A percentile compares a stretch with the other conserved stretches of the same genome.
phyloP scores from a whole-genome alignment of 108 stramenopile genomes.

The Chaetoceros muelleri region DNA sequence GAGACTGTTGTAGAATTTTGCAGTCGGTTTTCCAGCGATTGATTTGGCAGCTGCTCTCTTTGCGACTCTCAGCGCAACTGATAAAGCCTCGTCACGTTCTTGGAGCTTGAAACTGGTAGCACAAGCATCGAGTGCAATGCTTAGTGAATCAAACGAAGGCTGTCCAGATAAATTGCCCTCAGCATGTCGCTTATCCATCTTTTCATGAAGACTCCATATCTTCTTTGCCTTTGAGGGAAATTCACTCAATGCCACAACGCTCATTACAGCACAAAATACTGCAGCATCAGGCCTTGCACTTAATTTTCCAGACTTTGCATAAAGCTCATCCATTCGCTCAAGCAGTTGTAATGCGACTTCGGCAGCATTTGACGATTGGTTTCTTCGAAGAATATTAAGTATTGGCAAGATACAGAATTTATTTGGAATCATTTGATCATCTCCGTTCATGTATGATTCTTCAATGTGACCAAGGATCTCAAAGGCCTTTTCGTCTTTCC shows the following conservation, averaged over 20 bases:
- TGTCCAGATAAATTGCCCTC: background rate
- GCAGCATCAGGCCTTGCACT: background rate
- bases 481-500: background rate
- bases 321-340: background rate
- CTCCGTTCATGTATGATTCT: background rate
- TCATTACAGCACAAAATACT: background rate
- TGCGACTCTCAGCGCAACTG: background rate
- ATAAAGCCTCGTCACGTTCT: background rate
- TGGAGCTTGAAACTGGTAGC: background rate
- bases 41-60: background rate
- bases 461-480: background rate
- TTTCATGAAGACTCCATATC: background rate
- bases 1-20: background rate
- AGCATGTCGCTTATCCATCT: background rate
- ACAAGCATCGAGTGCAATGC: background rate
- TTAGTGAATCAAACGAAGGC: background rate
- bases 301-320: background rate
- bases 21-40: background rate
- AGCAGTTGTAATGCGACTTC: background rate
- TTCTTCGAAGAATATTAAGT: background rate
- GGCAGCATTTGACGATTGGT: background rate
- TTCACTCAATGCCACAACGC: background rate
- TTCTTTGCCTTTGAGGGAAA: background rate
- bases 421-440: background rate
- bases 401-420: background rate